Base-by-base conservation (phyloP, 2,329 filamentous ascomycete genomes). In the Ophiostoma angusticollis region DNA sequence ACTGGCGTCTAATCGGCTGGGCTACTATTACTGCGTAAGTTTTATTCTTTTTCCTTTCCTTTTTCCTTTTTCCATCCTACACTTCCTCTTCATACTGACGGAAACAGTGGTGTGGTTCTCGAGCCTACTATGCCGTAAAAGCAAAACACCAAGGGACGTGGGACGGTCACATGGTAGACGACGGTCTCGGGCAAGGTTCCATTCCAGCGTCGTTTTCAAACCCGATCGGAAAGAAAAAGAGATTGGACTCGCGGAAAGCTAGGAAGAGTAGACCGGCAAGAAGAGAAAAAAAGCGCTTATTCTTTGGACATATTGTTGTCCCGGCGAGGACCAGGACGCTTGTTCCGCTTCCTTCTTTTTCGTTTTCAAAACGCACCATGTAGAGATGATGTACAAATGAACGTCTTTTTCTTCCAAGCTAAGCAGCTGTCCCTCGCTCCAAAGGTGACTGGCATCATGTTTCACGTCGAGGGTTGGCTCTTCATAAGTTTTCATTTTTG, bases 1-100 rank as follows among this genome's bases (percentile, higher is more conserved):
- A 95, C 65, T 96, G 89, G 89, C 84, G 86, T 65, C 71, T 93
- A 57, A 93, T 93, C 54, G 84, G 85, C 52, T 93, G 84, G 84
- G 82, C 82, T 44, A 86, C 82, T 49, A 84, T 85, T 58, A 77
- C 80, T 52, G 70, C 70, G 70, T 74, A 65, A 66, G 70, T 67
- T 19, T 19, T n/a, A n/a, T n/a, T 16, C 17, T n/a, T 37, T 19
- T 16, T 25, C 12, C n/a, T 34, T 17, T 17, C 25, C 11, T 9
- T 23, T 18, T 4, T 9, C 7, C 3, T 9, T 14, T 16, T 33
- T 22, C 22, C 19, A n/a, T 23, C 27, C 11, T 28, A 9, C n/a
- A n/a, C n/a, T n/a, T n/a, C n/a, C n/a, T n/a, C 29, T 11, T 13
- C n/a, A 11, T 21, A 16, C 41, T 43, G 36, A 42, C 40, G 12